Conservation (phyloP, 2,329 filamentous ascomycete species). For the Sporothrix globosa region DNA sequence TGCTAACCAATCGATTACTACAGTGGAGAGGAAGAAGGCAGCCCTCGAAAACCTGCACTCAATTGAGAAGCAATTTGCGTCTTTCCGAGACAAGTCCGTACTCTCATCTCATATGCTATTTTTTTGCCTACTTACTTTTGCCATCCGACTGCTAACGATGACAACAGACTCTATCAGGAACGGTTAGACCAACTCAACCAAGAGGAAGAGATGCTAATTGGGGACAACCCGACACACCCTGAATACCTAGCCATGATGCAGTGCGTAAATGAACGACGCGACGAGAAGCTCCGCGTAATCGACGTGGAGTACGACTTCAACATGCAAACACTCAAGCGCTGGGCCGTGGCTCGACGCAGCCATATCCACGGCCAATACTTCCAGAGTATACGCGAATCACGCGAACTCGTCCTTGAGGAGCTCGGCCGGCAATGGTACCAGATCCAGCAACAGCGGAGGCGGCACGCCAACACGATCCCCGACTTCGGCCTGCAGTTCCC, state of each 20-base stretch:
- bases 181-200: conserved; percentile 78
- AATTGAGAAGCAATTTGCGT: conserved; percentile 86
- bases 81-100: conserved; percentile 75
- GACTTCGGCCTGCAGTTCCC: conserved; percentile 84
- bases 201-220: conserved; percentile 64
- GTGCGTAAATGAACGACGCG: conserved; percentile 78
- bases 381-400: conserved; percentile 79
- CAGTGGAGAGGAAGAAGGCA: conserved; percentile 76
- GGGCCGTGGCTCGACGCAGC: conserved; percentile 77
- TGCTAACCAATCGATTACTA: conserved; percentile 32
- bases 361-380: conserved; percentile 91
- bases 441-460: conserved; percentile 77
- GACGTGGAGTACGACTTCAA: conserved; percentile 74
- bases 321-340: conserved; percentile 70
- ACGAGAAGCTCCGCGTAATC: conserved; percentile 78
- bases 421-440: conserved; percentile 91
- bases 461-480: conserved; percentile 73
- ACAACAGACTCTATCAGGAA: conserved; percentile 80
- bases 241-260: conserved; percentile 90
- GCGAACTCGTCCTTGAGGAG: conserved; percentile 76
- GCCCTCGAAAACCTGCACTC: conserved; percentile 78
- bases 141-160: background rate
- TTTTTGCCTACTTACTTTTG: background rate
- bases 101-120: background rate
- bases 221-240: conserved; percentile 73